A percentile compares a stretch with the other conserved stretches of the same genome.
Conservation (phyloP, 129 eudicot genomes). For the Ambrosia artemisiifolia region DNA sequence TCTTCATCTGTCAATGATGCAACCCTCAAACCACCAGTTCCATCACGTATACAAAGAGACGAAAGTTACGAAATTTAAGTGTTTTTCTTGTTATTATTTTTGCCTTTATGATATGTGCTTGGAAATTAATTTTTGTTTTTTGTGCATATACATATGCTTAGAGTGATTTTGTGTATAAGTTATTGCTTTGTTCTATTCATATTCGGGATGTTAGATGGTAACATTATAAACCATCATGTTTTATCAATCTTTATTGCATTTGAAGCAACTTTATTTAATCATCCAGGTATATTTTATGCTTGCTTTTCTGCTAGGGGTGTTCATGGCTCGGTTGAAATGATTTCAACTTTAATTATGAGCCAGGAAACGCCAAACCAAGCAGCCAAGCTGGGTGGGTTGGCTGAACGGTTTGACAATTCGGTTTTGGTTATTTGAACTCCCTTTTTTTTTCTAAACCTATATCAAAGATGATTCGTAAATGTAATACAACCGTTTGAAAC, state of each 20-base stretch:
- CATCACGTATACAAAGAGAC: slow-evolving; percentile 43
- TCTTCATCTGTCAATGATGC: slow-evolving; percentile 34
- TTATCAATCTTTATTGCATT: not conserved
- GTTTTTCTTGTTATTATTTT: not conserved
- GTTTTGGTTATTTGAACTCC: too few relatives aligned
- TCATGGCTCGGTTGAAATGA: not conserved
- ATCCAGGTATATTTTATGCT: not conserved
- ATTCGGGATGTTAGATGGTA: not conserved
- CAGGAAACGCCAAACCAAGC: not conserved
- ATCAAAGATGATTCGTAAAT: not conserved
- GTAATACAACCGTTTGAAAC: not conserved
- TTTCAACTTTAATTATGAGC: not conserved
- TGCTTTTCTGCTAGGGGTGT: not conserved
- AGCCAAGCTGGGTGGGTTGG: not conserved
- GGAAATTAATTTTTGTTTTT: not conserved
- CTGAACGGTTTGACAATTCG: not conserved
- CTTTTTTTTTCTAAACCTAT: too few relatives aligned
- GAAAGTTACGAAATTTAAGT: slow-evolving; percentile 13
- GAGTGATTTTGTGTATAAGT: not conserved
- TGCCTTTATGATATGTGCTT: not conserved
- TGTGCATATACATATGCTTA: not conserved
- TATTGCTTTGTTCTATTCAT: not conserved
- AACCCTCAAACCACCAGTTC: slow-evolving; percentile 53
- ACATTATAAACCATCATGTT: not conserved
- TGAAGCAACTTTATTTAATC: not conserved